These are phyloP conservation scores for Nicotiana obtusifolia DNA, from an alignment of 257 asterid species.

Conservation along the genomic window DNA sequence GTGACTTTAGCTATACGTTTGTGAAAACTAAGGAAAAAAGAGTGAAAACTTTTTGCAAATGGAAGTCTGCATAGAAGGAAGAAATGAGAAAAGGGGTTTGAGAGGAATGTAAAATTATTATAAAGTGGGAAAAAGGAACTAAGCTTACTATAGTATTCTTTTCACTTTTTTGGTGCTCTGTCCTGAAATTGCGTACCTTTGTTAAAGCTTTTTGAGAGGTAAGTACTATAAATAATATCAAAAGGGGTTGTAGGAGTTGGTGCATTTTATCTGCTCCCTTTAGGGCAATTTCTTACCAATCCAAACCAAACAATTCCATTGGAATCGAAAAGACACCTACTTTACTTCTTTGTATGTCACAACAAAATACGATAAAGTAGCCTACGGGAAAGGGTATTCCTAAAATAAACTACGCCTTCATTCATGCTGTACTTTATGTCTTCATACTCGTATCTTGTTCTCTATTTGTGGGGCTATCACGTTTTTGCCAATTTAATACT, in stretches of 20 bases:
- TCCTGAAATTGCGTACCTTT: constrained; percentile 63
- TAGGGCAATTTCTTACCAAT: constrained; percentile 4
- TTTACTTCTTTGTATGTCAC: not conserved
- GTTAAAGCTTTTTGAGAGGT: constrained; percentile 27
- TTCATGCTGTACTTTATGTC: not conserved
- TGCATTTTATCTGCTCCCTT: not conserved
- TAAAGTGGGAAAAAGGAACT: constrained; percentile 7
- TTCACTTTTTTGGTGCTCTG: not conserved
- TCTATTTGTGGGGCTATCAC: not conserved
- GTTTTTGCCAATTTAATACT: not conserved
- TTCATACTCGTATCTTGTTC: not conserved
- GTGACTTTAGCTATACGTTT: constrained; percentile 55
- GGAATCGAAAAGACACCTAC: constrained; percentile 6
- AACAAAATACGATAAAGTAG: not conserved
- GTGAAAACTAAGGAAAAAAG: constrained; percentile 42
- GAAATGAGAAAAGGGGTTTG: not conserved
- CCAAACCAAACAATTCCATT: constrained; percentile 5
- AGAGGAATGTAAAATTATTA: constrained; percentile 4
- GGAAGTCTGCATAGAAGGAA: constrained; percentile 28
- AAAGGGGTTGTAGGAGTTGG: not conserved
- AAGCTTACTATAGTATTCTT: not conserved
- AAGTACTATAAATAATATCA: not conserved
- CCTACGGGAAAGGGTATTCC: not conserved
- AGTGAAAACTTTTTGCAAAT: constrained; percentile 16
- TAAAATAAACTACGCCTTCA: not conserved